Conservation (phyloP, 495 filamentous ascomycete species). For the Rhypophila decipiens region DNA sequence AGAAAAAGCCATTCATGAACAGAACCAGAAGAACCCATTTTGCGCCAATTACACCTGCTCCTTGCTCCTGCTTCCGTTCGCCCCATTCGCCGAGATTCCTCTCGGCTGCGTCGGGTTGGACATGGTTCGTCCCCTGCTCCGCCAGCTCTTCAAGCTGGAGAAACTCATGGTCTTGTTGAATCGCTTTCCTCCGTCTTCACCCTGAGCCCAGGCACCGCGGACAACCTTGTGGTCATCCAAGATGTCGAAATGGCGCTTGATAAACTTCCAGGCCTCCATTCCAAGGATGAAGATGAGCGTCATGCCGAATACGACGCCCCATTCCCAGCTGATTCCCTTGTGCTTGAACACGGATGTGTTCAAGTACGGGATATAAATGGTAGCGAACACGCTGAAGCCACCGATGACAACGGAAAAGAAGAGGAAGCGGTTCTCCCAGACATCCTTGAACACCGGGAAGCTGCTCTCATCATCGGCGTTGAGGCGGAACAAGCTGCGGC, state of each 20-base stretch:
- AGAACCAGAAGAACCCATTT: no score
- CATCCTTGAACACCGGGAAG: constrained; percentile 55
- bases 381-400: constrained; percentile 61
- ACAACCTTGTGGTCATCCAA: constrained; percentile 38
- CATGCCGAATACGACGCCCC: constrained; percentile 56
- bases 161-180: constrained; percentile 35
- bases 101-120: constrained; percentile 5
- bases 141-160: constrained; percentile 37
- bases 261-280: constrained; percentile 62
- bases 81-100: not conserved
- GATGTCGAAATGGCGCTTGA: constrained; percentile 47
- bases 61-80: no score
- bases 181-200: constrained; percentile 27
- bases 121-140: constrained; percentile 23
- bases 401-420: constrained; percentile 68
- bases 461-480: constrained; percentile 45
- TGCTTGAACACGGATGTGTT: constrained; percentile 72
- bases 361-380: constrained; percentile 65
- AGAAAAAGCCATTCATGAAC: no score
- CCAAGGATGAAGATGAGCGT: constrained; percentile 54
- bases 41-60: no score
- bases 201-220: constrained; percentile 36
- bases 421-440: constrained; percentile 66
- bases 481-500: constrained; percentile 62
- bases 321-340: constrained; percentile 66